These are phyloP conservation scores for Phytophthora citricola DNA, from an alignment of 352 stramenopile species.

Conservation along the genomic window DNA sequence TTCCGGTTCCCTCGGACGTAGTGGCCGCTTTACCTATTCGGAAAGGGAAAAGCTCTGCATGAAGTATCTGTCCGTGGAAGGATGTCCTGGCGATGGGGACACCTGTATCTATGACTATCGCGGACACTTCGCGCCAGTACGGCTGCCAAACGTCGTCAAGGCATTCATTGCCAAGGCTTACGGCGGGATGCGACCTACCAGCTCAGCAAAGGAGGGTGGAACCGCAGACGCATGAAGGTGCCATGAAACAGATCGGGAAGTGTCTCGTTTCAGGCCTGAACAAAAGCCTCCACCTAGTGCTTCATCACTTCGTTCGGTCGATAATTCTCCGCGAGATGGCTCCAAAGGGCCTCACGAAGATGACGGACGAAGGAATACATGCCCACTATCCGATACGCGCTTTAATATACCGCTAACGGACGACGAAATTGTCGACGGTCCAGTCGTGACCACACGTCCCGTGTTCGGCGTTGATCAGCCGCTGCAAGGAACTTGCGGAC, in stretches of 20 bases:
- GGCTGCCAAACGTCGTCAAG: slow-evolving; percentile 6
- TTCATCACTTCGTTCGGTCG: too few species aligned
- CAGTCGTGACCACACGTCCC: too few species aligned
- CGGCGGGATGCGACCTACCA: background rate
- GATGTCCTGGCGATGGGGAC: slow-evolving; percentile 6
- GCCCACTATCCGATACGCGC: too few species aligned
- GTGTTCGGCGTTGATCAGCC: background rate
- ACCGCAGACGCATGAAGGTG: background rate
- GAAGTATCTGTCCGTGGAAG: slow-evolving; percentile 7
- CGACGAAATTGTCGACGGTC: too few species aligned
- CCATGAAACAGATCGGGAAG: slow-evolving; percentile 2
- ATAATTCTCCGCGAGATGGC: too few species aligned
- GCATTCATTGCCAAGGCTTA: slow-evolving; percentile 13
- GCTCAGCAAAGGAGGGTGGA: background rate
- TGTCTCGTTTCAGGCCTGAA: background rate
- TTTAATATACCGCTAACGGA: too few species aligned
- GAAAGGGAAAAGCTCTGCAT: slow-evolving; percentile 20
- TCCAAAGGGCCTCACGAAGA: too few species aligned
- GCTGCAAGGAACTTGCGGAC: too few species aligned
- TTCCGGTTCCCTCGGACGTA: background rate
- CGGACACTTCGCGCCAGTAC: slow-evolving; percentile 9
- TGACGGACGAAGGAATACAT: too few species aligned
- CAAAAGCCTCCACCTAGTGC: background rate
- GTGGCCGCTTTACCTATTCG: slow-evolving; percentile 7
- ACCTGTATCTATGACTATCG: slow-evolving; percentile 14